Percentiles rank a stretch among this genome's conserved stretches.
These are phyloP conservation scores for Colletotrichum melonis DNA, from an alignment of 2,329 filamentous ascomycete species.

Conservation along the genomic window DNA sequence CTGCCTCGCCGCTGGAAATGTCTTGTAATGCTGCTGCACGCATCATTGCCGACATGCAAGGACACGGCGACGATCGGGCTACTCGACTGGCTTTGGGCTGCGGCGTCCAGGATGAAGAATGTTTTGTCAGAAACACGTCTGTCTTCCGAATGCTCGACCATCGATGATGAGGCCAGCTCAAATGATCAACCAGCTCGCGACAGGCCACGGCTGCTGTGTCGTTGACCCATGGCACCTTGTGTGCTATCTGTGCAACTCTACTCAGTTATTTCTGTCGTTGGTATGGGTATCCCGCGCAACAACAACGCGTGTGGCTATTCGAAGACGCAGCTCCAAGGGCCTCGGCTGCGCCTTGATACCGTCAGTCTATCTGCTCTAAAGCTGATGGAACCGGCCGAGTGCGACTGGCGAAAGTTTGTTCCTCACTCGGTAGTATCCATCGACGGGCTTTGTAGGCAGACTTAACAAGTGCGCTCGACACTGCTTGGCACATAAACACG, in stretches of 20 bases:
- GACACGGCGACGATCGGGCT: constrained; percentile 42
- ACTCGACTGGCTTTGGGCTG: constrained; percentile 47
- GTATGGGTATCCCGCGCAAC: background rate
- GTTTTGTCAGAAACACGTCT: constrained; percentile 48
- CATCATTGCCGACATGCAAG: constrained; percentile 54
- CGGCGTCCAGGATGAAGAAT: constrained; percentile 39
- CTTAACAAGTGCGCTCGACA: background rate
- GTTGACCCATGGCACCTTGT: background rate
- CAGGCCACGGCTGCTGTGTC: background rate
- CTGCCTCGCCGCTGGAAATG: constrained; percentile 46
- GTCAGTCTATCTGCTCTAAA: background rate
- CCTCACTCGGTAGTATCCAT: background rate
- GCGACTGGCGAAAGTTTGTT: background rate
- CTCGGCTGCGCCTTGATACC: background rate
- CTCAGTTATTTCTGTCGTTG: too few species aligned
- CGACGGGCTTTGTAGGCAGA: background rate
- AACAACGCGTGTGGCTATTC: background rate
- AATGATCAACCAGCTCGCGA: background rate
- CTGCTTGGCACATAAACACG: background rate
- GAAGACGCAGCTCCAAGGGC: background rate
- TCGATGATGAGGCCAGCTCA: constrained; percentile 15
- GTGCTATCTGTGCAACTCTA: background rate
- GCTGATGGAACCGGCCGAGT: background rate
- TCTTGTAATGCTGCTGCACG: constrained; percentile 48
- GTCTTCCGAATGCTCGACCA: constrained; percentile 48